Percentiles rank a stretch among this genome's conserved stretches.
These are phyloP conservation scores for Yamadazyma insecticola DNA, from an alignment of 805 yeast species.

Conservation along the genomic window DNA sequence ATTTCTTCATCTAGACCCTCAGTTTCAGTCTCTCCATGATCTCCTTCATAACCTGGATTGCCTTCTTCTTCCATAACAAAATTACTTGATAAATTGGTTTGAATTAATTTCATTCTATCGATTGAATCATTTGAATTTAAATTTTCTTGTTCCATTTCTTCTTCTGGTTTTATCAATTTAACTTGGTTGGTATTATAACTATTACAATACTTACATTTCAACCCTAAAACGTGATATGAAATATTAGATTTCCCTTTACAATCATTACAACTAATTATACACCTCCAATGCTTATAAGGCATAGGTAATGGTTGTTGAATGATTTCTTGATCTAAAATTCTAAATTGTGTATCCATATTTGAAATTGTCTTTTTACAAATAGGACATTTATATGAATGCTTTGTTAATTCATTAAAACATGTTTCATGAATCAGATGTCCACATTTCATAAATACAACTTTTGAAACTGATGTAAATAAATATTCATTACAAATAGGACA, in stretches of 20 bases:
- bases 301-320: constrained; percentile 70
- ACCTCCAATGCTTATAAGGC: constrained; percentile 73
- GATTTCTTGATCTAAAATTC: constrained; percentile 83
- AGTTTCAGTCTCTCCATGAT: constrained; percentile 10
- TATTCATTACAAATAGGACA: constrained; percentile 93
- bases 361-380: constrained; percentile 79
- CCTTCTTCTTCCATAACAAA: constrained; percentile 36
- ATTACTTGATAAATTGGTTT: constrained; percentile 32
- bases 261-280: constrained; percentile 77
- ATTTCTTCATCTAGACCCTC: constrained; percentile 20
- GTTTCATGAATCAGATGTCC: constrained; percentile 90
- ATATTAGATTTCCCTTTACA: constrained; percentile 79
- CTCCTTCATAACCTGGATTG: constrained; percentile 27
- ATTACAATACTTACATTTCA: constrained; percentile 80
- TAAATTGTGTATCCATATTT: constrained; percentile 84
- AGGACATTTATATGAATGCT: constrained; percentile 87
- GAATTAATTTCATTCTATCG: constrained; percentile 25
- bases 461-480: constrained; percentile 74
- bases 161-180: constrained; percentile 65
- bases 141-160: constrained; percentile 19
- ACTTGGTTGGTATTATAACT: constrained; percentile 83
- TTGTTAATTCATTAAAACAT: constrained; percentile 79
- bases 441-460: constrained; percentile 89
- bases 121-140: constrained; percentile 8
- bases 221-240: constrained; percentile 77